These are phyloP conservation scores for Didymosphaeria variabile DNA, from an alignment of 2,329 filamentous ascomycete species.

Conservation along the genomic window DNA sequence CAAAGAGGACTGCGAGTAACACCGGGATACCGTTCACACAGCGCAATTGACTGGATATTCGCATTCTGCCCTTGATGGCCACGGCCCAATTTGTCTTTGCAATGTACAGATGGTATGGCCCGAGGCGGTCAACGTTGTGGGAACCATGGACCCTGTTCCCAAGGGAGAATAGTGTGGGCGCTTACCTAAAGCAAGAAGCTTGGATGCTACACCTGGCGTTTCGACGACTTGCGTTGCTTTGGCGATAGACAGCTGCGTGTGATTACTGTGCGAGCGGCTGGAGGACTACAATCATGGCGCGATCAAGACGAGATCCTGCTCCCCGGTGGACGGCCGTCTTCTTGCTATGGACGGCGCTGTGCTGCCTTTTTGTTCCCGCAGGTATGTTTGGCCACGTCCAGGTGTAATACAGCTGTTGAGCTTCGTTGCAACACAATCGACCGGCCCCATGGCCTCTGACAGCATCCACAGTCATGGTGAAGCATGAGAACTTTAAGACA, in stretches of 20 bases:
- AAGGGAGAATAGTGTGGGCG: background rate
- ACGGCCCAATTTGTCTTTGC: background rate
- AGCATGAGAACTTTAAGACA: constrained; percentile 97
- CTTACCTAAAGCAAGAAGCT: constrained; percentile 8
- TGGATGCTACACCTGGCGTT: constrained; percentile 26
- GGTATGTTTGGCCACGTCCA: constrained; percentile 41
- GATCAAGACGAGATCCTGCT: constrained; percentile 52
- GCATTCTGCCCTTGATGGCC: background rate
- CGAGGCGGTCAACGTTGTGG: background rate
- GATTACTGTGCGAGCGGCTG: constrained; percentile 30
- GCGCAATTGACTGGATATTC: background rate
- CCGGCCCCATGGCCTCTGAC: background rate
- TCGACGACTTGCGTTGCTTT: constrained; percentile 3
- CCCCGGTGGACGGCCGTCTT: constrained; percentile 68
- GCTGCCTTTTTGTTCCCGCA: constrained; percentile 46
- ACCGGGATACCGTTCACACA: background rate
- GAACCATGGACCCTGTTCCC: background rate
- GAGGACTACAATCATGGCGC: constrained; percentile 31
- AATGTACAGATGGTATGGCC: background rate
- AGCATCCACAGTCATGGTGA: constrained; percentile 73
- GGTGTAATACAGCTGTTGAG: constrained; percentile 2
- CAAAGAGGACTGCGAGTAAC: background rate
- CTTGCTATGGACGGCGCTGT: constrained; percentile 44
- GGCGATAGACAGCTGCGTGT: constrained; percentile 20
- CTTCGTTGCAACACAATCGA: constrained; percentile 8